Conservation (phyloP, 2,329 filamentous ascomycete species). For the Colletotrichum paranaense region DNA sequence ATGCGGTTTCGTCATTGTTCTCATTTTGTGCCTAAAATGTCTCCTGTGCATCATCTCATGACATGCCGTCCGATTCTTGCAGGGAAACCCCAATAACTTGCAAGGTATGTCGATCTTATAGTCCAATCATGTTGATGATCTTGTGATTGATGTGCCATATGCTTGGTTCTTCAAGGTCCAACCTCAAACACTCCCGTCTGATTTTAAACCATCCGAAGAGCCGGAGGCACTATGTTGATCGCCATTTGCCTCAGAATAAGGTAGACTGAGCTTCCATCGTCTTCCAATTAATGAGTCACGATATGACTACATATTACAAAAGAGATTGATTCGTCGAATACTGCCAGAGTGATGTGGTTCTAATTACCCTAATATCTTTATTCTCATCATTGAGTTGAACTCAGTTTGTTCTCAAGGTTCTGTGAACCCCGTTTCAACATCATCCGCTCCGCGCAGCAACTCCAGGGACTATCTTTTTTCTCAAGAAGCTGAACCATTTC, state of each 20-base stretch:
- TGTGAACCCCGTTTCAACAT: constrained; percentile 12
- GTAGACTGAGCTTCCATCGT: background rate
- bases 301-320: background rate
- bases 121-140: constrained; percentile 20
- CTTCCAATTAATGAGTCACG: too few species aligned
- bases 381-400: constrained; percentile 17
- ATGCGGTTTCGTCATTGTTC: background rate
- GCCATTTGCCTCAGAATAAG: background rate
- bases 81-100: constrained; percentile 1
- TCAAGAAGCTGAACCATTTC: background rate
- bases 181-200: constrained; percentile 31
- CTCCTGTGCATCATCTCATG: constrained; percentile 27
- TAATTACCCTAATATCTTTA: constrained; percentile 15
- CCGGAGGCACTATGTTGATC: background rate
- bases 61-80: constrained; percentile 20
- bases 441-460: background rate
- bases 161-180: constrained; percentile 12
- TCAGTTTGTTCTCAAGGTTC: constrained; percentile 14
- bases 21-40: constrained; percentile 11
- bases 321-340: background rate
- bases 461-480: background rate
- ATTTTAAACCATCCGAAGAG: constrained; percentile 9
- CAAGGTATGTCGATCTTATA: background rate
- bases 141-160: background rate
- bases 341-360: background rate